Percentiles rank a stretch among this genome's conserved stretches.
phyloP scores from a whole-genome alignment of 306 rosid species.

The Potentilla sterilis region DNA sequence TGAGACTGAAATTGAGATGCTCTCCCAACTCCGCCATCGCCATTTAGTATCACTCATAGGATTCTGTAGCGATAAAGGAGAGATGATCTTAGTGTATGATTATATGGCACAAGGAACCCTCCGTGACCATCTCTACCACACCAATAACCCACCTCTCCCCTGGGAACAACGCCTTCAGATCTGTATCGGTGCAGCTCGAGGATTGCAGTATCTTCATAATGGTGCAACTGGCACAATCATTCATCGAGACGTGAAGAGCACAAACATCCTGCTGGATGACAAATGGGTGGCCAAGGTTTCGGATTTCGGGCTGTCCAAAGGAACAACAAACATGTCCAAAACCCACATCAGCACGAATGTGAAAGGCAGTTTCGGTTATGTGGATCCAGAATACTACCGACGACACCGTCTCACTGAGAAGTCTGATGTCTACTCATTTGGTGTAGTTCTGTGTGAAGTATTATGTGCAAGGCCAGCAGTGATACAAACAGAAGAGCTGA shows the following conservation, averaged over 20 bases:
- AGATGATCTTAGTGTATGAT: conserved; percentile 34
- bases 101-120: conserved; percentile 18
- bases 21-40: conserved; percentile 16
- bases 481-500: conserved; percentile 6
- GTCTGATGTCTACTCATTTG: conserved; percentile 61
- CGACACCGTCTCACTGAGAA: conserved; percentile 37
- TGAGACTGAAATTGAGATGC: conserved; percentile 19
- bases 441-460: conserved; percentile 51
- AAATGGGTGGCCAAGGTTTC: conserved; percentile 30
- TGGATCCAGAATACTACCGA: conserved; percentile 30
- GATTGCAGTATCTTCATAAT: conserved; percentile 13
- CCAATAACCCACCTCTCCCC: not conserved
- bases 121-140: conserved; percentile 11
- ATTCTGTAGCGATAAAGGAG: conserved; percentile 8
- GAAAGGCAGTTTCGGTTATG: conserved; percentile 28
- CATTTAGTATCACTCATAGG: conserved; percentile 28
- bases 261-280: conserved; percentile 24
- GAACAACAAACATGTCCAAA: not conserved
- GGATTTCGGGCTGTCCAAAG: conserved; percentile 30
- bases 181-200: conserved; percentile 11
- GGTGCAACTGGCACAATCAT: conserved; percentile 9
- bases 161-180: conserved; percentile 17
- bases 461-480: conserved; percentile 42
- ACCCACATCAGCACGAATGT: conserved; percentile 37
- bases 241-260: conserved; percentile 31